Conservation (phyloP, 768 basidiomycete genomes). For the Phlebiopsis gigantea region DNA sequence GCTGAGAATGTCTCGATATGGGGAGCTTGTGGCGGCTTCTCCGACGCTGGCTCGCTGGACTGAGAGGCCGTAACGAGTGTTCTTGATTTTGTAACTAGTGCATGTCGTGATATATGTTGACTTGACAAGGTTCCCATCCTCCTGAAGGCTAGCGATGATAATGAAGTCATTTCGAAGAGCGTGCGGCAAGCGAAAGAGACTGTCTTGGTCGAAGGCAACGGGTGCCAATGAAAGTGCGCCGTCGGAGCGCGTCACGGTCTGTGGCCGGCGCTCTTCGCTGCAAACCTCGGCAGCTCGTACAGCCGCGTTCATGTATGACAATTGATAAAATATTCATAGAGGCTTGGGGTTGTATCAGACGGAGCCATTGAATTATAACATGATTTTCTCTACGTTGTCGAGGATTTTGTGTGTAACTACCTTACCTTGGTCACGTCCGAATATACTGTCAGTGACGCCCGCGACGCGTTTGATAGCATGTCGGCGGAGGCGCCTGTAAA, state of each 20-base stretch:
- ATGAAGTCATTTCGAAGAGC: neutral
- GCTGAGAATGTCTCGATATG: slow-evolving; percentile 36
- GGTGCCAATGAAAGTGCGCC: neutral
- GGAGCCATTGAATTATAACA: too few relatives aligned
- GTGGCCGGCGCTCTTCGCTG: too few relatives aligned
- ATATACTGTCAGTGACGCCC: too few relatives aligned
- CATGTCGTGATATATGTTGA: neutral
- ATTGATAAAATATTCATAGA: too few relatives aligned
- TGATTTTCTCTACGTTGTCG: too few relatives aligned
- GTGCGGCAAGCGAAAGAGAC: neutral
- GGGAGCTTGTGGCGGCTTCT: slow-evolving; percentile 17
- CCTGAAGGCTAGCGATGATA: neutral
- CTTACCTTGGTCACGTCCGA: too few relatives aligned
- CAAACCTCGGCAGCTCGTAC: too few relatives aligned
- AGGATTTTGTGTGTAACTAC: too few relatives aligned
- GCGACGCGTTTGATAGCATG: neutral
- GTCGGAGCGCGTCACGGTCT: neutral
- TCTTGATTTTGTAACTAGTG: neutral
- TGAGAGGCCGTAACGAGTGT: neutral
- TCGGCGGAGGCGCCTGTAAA: neutral
- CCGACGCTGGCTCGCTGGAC: neutral
- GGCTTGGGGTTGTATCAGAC: too few relatives aligned
- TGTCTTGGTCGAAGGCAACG: neutral
- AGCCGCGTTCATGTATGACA: too few relatives aligned
- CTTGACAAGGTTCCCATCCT: neutral